These are phyloP conservation scores for Ustilago lituana DNA, from an alignment of 1,284 basidiomycete genomes.

Conservation along the genomic window DNA sequence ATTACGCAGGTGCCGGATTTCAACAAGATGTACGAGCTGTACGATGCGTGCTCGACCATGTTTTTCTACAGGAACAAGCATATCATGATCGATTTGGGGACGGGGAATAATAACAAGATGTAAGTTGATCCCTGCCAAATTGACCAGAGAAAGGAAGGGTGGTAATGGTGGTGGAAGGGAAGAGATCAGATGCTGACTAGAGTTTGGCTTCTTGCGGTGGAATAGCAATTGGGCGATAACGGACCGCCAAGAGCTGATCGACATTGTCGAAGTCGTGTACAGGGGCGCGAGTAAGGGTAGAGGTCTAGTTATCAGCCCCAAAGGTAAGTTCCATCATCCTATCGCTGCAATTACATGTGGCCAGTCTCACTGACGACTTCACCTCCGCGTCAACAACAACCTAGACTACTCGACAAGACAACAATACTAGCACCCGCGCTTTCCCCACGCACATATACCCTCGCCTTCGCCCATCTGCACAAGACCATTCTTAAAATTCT, in stretches of 20 bases:
- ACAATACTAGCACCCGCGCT: conserved; percentile 54
- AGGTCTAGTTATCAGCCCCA: conserved; percentile 96
- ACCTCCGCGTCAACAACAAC: background rate
- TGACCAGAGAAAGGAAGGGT: too few species aligned
- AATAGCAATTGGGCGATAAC: conserved; percentile 65
- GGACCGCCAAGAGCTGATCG: conserved; percentile 75
- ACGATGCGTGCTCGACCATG: conserved; percentile 57
- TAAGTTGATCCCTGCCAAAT: conserved; percentile 25
- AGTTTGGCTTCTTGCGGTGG: background rate
- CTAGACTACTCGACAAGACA: conserved; percentile 61
- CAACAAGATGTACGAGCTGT: conserved; percentile 77
- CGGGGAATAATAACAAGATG: conserved; percentile 99
- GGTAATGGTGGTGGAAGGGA: too few species aligned
- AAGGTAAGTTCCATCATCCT: conserved; percentile 73
- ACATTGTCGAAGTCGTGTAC: conserved; percentile 98
- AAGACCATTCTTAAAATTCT: too few species aligned
- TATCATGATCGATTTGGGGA: conserved; percentile 99
- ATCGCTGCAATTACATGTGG: background rate
- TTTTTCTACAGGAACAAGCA: conserved; percentile 82
- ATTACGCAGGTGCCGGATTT: conserved; percentile 98
- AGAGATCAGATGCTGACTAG: background rate
- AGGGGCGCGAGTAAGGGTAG: conserved; percentile 96
- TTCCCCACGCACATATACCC: too few species aligned
- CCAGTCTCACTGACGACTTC: too few species aligned
- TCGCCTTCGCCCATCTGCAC: too few species aligned